A percentile compares a stretch with the other conserved stretches of the same genome.
phyloP scores from a whole-genome alignment of 1,139 yeast genomes.

The Tardiomyces depauwii region DNA sequence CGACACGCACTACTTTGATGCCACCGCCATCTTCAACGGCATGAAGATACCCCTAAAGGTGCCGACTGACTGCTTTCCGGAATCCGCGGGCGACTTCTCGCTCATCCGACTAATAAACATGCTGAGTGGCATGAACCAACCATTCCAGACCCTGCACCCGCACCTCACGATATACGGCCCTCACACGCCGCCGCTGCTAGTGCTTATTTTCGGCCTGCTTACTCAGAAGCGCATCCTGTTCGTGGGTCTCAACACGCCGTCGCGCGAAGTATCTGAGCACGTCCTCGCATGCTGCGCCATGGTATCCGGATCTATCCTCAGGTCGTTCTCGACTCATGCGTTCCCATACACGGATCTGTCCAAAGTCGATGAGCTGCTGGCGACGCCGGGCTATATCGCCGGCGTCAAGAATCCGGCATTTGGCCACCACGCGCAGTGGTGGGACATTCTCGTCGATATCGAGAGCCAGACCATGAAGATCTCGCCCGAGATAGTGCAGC shows the following conservation, averaged over 20 bases:
- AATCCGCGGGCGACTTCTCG: slow-evolving; percentile 17
- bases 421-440: slow-evolving; percentile 42
- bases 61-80: slow-evolving; percentile 24
- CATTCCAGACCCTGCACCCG: slow-evolving; percentile 19
- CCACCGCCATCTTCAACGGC: slow-evolving; percentile 20
- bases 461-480: slow-evolving; percentile 37
- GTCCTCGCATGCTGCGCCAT: slow-evolving; percentile 43
- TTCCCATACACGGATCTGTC: slow-evolving; percentile 56
- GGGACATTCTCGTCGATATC: slow-evolving; percentile 52
- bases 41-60: slow-evolving; percentile 25
- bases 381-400: slow-evolving; percentile 46
- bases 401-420: slow-evolving; percentile 62
- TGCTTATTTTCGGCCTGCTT: slow-evolving; percentile 44
- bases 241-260: slow-evolving; percentile 43
- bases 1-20: slow-evolving; percentile 25
- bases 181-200: slow-evolving; percentile 47
- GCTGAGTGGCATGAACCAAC: background rate
- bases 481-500: slow-evolving; percentile 8
- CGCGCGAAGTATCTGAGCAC: slow-evolving; percentile 45
- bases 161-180: slow-evolving; percentile 40
- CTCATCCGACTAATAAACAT: slow-evolving; percentile 8
- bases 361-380: slow-evolving; percentile 43
- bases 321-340: slow-evolving; percentile 29
- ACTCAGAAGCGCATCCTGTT: slow-evolving; percentile 47
- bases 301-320: slow-evolving; percentile 39